Percentiles rank a stretch among this genome's conserved stretches.
These are phyloP conservation scores for Starmerella floricola DNA, from an alignment of 805 yeast genomes.

Conservation along the genomic window DNA sequence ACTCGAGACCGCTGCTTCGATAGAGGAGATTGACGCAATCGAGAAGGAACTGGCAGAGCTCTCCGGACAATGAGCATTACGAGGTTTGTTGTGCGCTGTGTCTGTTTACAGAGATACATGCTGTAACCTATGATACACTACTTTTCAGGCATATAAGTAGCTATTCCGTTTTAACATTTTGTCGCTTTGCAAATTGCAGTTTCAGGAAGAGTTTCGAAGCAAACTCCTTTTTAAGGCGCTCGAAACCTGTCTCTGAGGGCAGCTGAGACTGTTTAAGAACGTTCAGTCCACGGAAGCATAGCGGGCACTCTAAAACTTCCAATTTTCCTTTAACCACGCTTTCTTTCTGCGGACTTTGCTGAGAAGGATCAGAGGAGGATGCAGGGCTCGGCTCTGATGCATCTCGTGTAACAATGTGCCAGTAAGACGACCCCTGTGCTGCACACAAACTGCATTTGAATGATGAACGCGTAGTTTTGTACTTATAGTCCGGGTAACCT, in stretches of 20 bases:
- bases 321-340: no score
- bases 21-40: slow-evolving; percentile 64
- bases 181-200: no score
- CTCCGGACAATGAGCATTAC: slow-evolving; percentile 3
- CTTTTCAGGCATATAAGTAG: no score
- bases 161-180: no score
- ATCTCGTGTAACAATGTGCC: slow-evolving; percentile 1
- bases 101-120: no score
- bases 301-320: slow-evolving; percentile 1
- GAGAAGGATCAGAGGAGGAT: no score
- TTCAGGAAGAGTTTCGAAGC: neutral
- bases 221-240: neutral
- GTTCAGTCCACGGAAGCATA: neutral
- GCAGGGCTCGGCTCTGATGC: neutral
- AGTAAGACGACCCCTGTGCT: neutral
- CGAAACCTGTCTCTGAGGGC: no score
- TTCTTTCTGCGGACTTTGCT: no score
- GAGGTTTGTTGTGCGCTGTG: no score
- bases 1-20: slow-evolving; percentile 49
- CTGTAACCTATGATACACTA: no score
- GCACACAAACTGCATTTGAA: neutral
- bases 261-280: neutral
- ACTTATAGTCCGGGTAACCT: no score
- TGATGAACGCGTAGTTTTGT: no score
- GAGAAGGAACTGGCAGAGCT: slow-evolving; percentile 39